Conservation (phyloP, 2,329 filamentous ascomycete species). For the Cordyceps javanica region DNA sequence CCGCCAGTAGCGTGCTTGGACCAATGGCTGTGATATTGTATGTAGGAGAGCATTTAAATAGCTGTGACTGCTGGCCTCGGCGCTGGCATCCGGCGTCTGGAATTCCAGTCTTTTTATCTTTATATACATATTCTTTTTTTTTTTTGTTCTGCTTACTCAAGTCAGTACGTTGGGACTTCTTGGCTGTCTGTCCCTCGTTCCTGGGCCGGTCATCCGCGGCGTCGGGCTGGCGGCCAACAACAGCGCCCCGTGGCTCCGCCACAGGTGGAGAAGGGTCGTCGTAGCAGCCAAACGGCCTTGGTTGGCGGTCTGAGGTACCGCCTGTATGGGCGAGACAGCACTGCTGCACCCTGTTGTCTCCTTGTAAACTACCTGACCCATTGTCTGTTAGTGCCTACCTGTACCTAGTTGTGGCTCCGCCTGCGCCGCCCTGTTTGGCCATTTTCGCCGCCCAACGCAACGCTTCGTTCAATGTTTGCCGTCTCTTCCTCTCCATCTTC, state of each 20-base stretch:
- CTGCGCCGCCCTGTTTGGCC: slow-evolving; percentile 1
- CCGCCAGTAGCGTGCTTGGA: too few species aligned
- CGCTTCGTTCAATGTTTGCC: background rate
- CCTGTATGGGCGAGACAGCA: background rate
- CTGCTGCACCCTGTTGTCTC: background rate
- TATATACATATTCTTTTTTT: background rate
- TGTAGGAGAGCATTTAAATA: too few species aligned
- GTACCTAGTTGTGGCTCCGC: background rate
- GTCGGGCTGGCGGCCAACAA: background rate
- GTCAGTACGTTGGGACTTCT: too few species aligned
- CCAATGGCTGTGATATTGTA: too few species aligned
- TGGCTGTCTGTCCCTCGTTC: background rate
- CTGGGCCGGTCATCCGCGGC: background rate
- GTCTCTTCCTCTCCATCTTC: slow-evolving; percentile 1
- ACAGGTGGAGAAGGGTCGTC: background rate
- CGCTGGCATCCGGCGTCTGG: too few species aligned
- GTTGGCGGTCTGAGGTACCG: background rate
- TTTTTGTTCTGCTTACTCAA: too few species aligned
- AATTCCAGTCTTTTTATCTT: too few species aligned
- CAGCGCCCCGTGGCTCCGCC: slow-evolving; percentile 2
- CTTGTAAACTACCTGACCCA: background rate
- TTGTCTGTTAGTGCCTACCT: background rate
- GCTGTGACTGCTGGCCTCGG: too few species aligned
- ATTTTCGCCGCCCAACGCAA: slow-evolving; percentile 9
- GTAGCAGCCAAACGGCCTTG: background rate